phyloP scores from a whole-genome alignment of 2,329 filamentous ascomycete genomes.

The Claviceps sp. region DNA sequence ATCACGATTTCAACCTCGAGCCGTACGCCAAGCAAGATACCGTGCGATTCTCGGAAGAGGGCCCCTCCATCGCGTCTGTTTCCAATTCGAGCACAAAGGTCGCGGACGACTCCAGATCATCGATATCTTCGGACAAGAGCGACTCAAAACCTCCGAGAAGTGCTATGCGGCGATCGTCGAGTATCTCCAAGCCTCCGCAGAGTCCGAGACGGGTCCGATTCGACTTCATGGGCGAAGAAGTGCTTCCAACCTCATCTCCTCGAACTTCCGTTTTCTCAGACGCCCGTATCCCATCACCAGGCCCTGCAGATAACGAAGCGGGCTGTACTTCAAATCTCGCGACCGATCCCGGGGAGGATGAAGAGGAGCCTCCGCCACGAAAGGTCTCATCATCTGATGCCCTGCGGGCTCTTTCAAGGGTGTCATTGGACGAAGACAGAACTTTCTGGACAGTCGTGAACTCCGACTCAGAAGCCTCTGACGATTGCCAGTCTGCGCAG shows the following conservation, averaged over 20 bases:
- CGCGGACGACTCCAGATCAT: constrained; percentile 36
- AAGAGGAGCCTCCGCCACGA: constrained; percentile 30
- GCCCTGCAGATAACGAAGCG: constrained; percentile 14
- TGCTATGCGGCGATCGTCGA: constrained; percentile 43
- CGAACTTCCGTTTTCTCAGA: constrained; percentile 22
- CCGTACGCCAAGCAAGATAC: constrained; percentile 6
- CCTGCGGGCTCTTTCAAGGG: constrained; percentile 36
- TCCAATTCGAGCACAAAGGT: constrained; percentile 18
- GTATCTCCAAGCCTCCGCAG: constrained; percentile 32
- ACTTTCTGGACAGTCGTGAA: constrained; percentile 39
- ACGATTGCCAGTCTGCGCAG: background rate
- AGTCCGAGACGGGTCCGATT: constrained; percentile 52
- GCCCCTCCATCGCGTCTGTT: constrained; percentile 20
- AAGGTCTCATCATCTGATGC: constrained; percentile 44
- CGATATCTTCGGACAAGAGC: constrained; percentile 39
- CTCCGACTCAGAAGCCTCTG: constrained; percentile 17
- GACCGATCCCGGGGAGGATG: constrained; percentile 26
- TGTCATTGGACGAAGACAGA: constrained; percentile 31
- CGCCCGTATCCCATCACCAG: constrained; percentile 14
- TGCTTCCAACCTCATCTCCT: constrained; percentile 46
- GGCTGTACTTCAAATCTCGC: constrained; percentile 20
- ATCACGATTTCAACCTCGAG: background rate
- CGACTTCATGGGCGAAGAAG: constrained; percentile 45
- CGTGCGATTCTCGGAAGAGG: constrained; percentile 9
- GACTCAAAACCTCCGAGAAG: constrained; percentile 37